These are phyloP conservation scores for Cladophialophora psammophila DNA, from an alignment of 2,329 filamentous ascomycete species.

Conservation along the genomic window DNA sequence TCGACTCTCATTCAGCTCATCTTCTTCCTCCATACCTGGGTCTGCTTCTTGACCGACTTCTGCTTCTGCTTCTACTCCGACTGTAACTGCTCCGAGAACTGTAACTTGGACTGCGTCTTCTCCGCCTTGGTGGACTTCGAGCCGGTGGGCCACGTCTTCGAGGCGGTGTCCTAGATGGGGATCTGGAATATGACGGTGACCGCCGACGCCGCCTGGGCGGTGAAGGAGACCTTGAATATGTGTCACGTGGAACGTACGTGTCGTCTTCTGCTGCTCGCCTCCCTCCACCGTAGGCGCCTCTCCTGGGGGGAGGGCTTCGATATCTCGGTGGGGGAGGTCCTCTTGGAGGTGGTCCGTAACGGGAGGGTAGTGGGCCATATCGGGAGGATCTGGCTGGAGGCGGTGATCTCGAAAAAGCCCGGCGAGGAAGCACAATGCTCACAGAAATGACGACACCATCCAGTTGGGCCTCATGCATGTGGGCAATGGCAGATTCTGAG, in stretches of 20 bases:
- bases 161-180: constrained; percentile 53
- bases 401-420: constrained; percentile 81
- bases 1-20: constrained; percentile 28
- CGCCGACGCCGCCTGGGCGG: constrained; percentile 48
- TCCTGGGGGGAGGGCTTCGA: constrained; percentile 48
- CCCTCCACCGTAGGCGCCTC: constrained; percentile 47
- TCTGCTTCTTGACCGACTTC: constrained; percentile 51
- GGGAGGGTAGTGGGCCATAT: constrained; percentile 51
- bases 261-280: constrained; percentile 48
- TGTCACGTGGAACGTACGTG: constrained; percentile 67
- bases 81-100: constrained; percentile 66
- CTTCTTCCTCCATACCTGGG: constrained; percentile 52
- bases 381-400: constrained; percentile 71
- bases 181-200: constrained; percentile 47
- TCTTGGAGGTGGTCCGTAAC: constrained; percentile 44
- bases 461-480: constrained; percentile 97
- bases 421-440: constrained; percentile 83
- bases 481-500: constrained; percentile 86
- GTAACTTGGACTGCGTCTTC: constrained; percentile 68
- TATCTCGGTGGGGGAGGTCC: constrained; percentile 42
- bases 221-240: constrained; percentile 50
- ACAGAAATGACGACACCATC: constrained; percentile 85
- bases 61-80: constrained; percentile 59
- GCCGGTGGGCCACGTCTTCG: constrained; percentile 47
- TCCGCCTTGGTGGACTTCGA: constrained; percentile 49